phyloP scores from a whole-genome alignment of 2,329 filamentous ascomycete species.

The Colletotrichum sp. region DNA sequence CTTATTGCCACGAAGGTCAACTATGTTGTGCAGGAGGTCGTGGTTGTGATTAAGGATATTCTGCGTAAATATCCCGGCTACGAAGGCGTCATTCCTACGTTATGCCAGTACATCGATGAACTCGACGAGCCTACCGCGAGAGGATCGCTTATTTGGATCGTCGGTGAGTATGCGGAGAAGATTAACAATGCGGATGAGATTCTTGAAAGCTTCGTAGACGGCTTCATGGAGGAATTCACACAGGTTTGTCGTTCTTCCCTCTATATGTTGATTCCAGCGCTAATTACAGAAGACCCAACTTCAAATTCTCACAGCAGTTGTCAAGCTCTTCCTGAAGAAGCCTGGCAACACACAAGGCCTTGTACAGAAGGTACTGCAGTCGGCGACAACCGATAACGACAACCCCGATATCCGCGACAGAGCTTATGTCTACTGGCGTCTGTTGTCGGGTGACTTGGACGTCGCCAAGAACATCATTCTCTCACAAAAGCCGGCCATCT shows the following conservation, averaged over 20 bases:
- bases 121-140: constrained; percentile 92
- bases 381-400: constrained; percentile 92
- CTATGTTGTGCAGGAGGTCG: constrained; percentile 97
- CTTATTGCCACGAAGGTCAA: constrained; percentile 98
- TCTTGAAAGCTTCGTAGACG: constrained; percentile 86
- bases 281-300: constrained; percentile 76
- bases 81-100: constrained; percentile 94
- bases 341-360: constrained; percentile 89
- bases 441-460: constrained; percentile 89
- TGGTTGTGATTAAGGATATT: constrained; percentile 99
- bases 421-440: constrained; percentile 97
- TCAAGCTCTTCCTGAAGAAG: constrained; percentile 97
- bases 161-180: constrained; percentile 98
- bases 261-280: neutral
- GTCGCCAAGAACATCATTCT: constrained; percentile 90
- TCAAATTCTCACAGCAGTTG: constrained; percentile 94
- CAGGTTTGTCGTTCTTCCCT: constrained; percentile 61
- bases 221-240: constrained; percentile 95
- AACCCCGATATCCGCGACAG: constrained; percentile 97
- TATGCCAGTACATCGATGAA: constrained; percentile 97
- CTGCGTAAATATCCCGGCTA: constrained; percentile 97
- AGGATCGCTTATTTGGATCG: constrained; percentile 96
- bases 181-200: constrained; percentile 99
- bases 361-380: constrained; percentile 92
- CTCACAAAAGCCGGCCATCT: constrained; percentile 92